Conservation (phyloP, 441 rosid genomes). For the Gossypium aridum region DNA sequence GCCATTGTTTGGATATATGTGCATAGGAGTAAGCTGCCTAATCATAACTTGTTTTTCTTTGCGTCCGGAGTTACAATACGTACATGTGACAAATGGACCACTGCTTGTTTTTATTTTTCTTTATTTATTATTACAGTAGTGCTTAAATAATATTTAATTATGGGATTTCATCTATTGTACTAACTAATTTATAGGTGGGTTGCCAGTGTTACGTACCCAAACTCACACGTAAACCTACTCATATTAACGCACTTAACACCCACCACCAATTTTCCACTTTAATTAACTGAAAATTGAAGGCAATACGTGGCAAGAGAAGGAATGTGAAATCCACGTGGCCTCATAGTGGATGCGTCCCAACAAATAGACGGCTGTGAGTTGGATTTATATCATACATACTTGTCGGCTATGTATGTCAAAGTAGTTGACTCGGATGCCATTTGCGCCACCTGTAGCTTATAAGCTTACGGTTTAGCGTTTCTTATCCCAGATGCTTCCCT, state of each 20-base stretch:
- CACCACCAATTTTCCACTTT: neutral
- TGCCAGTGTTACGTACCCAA: neutral
- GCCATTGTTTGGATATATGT: no score
- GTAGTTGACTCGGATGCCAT: neutral
- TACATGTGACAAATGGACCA: no score
- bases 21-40: no score
- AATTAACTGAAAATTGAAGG: no score
- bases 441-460: slow-evolving; percentile 17
- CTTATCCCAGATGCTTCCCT: no score
- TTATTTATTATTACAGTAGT: no score
- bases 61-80: no score
- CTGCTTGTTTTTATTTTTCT: no score
- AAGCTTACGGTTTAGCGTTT: no score
- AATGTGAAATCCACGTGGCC: slow-evolving; percentile 21
- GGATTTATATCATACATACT: slow-evolving; percentile 12
- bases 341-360: neutral
- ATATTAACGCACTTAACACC: neutral
- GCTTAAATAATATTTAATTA: no score
- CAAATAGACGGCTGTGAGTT: slow-evolving; percentile 18
- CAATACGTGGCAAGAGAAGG: slow-evolving; percentile 13
- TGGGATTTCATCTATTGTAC: neutral
- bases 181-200: neutral
- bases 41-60: no score
- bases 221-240: neutral
- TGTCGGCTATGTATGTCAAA: slow-evolving; percentile 21